Percentiles rank a stretch among this genome's conserved stretches.
phyloP scores from a whole-genome alignment of 2,329 filamentous ascomycete genomes.

The Sporothrix inflata region DNA sequence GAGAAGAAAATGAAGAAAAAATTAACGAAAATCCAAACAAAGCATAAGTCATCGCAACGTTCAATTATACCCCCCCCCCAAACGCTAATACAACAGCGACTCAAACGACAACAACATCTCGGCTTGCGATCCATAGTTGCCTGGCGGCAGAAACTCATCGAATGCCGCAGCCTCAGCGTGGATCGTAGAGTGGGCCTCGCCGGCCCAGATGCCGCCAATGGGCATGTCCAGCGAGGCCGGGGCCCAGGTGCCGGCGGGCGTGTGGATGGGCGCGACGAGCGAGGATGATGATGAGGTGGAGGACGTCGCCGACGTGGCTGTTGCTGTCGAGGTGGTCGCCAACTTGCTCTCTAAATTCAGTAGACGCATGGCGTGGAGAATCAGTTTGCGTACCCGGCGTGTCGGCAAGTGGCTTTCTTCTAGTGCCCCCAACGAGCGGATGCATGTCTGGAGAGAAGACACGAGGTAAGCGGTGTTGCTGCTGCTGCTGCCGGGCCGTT shows the following conservation, averaged over 20 bases:
- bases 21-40: background rate
- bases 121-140: conserved; percentile 14
- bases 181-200: conserved; percentile 1
- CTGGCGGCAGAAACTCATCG: conserved; percentile 16
- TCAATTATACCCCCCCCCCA: background rate
- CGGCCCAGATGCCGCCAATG: conserved; percentile 14
- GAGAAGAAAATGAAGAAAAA: background rate
- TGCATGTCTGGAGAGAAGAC: conserved; percentile 14
- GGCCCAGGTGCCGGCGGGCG: background rate
- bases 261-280: conserved; percentile 5
- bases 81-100: background rate
- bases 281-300: background rate
- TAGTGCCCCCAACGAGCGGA: conserved; percentile 21
- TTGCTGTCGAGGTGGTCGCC: background rate
- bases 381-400: conserved; percentile 16
- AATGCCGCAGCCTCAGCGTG: background rate
- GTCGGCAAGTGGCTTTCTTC: conserved; percentile 27
- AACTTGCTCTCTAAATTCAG: conserved; percentile 21
- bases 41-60: background rate
- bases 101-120: conserved; percentile 25
- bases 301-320: background rate
- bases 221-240: conserved; percentile 14
- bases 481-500: background rate
- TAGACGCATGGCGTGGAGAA: conserved; percentile 24
- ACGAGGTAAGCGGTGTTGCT: background rate